Conservation (phyloP, 2,329 filamentous ascomycete species). For the Clarireedia sp. region DNA sequence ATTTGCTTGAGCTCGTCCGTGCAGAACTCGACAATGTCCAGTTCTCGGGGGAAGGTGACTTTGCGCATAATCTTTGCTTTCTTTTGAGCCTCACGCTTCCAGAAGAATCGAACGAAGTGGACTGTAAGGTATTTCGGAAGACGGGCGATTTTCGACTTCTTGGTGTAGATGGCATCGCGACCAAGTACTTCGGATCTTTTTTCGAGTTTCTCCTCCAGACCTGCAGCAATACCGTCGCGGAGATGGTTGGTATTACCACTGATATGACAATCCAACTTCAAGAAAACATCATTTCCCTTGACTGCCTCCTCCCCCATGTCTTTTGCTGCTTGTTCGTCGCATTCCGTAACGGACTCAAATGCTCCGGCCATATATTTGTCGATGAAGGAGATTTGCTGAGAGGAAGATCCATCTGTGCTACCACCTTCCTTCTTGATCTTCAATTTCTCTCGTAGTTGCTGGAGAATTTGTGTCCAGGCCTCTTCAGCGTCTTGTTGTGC, state of each 20-base stretch:
- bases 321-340: constrained; percentile 71
- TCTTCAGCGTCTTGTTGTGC: constrained; percentile 99
- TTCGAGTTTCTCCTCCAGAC: constrained; percentile 80
- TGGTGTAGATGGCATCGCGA: constrained; percentile 78
- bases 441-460: constrained; percentile 72
- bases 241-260: constrained; percentile 80
- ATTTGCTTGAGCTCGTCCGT: constrained; percentile 78
- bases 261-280: constrained; percentile 96
- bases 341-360: constrained; percentile 71
- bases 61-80: constrained; percentile 99
- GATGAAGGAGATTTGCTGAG: constrained; percentile 61
- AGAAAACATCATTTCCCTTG: constrained; percentile 64
- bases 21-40: constrained; percentile 92
- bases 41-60: constrained; percentile 88
- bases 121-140: constrained; percentile 93
- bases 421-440: constrained; percentile 48
- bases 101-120: constrained; percentile 97
- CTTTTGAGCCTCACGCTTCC: constrained; percentile 91
- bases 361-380: constrained; percentile 84
- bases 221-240: constrained; percentile 76
- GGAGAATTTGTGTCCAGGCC: constrained; percentile 92
- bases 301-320: constrained; percentile 66
- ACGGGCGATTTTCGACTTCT: constrained; percentile 80
- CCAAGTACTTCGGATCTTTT: constrained; percentile 75
- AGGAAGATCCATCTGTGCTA: constrained; percentile 42